Evolutionary conservation across 768 basidiomycete genomes (phyloP).

Genomic region (Gloeostereum incarnatum): DNA sequence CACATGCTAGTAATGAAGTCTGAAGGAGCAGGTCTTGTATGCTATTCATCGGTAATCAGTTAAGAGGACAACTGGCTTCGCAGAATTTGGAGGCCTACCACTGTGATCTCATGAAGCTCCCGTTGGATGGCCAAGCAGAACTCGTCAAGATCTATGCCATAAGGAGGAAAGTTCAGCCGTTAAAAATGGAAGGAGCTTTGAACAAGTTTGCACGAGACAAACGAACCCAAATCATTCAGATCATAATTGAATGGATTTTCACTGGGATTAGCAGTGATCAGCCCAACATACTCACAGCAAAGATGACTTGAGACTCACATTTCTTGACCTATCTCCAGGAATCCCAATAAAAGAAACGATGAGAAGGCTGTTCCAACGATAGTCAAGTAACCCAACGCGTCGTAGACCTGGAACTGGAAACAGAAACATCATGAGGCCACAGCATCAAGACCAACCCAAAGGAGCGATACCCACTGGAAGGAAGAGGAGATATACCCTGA

Average conservation of each 20-base stretch:
- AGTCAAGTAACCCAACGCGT: slow-evolving; percentile 32
- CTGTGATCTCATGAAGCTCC: slow-evolving; percentile 66
- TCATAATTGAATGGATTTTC: slow-evolving; percentile 67
- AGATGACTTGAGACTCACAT: slow-evolving; percentile 28
- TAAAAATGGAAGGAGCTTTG: no score
- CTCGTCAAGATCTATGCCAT: slow-evolving; percentile 58
- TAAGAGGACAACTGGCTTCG: slow-evolving; percentile 5
- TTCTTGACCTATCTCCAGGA: slow-evolving; percentile 63
- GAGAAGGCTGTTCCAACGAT: slow-evolving; percentile 58
- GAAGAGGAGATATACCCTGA: slow-evolving; percentile 29
- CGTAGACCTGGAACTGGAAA: slow-evolving; percentile 40
- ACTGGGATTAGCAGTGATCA: slow-evolving; percentile 24
- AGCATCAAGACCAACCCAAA: slow-evolving; percentile 18
- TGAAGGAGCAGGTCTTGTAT: slow-evolving; percentile 43
- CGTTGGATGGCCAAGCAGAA: slow-evolving; percentile 61
- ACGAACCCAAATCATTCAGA: slow-evolving; percentile 59
- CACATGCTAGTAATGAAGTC: slow-evolving; percentile 42
- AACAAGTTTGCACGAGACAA: no score
- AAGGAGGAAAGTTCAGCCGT: no score
- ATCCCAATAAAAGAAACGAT: slow-evolving; percentile 53
- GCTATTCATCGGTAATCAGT: slow-evolving; percentile 28
- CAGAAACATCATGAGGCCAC: slow-evolving; percentile 18
- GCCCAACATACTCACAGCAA: no score
- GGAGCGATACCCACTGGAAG: slow-evolving; percentile 28
- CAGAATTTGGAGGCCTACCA: slow-evolving; percentile 28